phyloP scores from a whole-genome alignment of 768 basidiomycete genomes.

The Rossbeevera mucosa region DNA sequence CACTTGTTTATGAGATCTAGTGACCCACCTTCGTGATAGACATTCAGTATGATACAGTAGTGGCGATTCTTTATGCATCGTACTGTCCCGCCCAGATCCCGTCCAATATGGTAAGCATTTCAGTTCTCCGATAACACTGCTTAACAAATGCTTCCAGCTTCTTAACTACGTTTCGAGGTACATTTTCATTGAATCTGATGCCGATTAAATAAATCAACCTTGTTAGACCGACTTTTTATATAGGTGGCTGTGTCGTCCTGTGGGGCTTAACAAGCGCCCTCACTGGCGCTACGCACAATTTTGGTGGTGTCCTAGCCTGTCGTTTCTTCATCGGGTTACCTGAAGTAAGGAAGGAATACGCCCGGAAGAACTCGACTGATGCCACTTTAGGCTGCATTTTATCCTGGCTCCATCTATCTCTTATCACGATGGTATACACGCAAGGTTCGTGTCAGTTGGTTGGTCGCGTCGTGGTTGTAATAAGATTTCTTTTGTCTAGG shows the following conservation, averaged over 20 bases:
- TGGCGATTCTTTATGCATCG: not conserved
- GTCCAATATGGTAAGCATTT: not conserved
- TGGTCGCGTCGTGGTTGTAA: not conserved
- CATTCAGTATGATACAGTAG: not conserved
- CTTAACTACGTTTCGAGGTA: not conserved
- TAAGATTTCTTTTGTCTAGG: not conserved
- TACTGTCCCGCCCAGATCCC: not conserved
- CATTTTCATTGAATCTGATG: not conserved
- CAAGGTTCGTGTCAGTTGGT: not conserved
- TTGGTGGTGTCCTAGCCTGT: not conserved
- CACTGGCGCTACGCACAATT: not conserved
- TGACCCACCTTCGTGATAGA: not conserved
- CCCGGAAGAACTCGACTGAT: not conserved
- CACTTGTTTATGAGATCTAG: not conserved
- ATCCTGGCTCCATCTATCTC: constrained; percentile 1
- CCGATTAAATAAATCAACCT: not conserved
- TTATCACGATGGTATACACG: constrained; percentile 4
- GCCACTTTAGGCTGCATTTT: not conserved
- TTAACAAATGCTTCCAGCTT: not conserved
- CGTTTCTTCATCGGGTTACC: not conserved
- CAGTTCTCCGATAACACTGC: not conserved
- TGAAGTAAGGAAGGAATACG: not conserved
- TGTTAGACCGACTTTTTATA: not conserved
- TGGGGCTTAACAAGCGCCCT: not conserved
- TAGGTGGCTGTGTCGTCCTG: not conserved